Conservation (phyloP, 345 rosid species). For the Hypericum androsaemum region DNA sequence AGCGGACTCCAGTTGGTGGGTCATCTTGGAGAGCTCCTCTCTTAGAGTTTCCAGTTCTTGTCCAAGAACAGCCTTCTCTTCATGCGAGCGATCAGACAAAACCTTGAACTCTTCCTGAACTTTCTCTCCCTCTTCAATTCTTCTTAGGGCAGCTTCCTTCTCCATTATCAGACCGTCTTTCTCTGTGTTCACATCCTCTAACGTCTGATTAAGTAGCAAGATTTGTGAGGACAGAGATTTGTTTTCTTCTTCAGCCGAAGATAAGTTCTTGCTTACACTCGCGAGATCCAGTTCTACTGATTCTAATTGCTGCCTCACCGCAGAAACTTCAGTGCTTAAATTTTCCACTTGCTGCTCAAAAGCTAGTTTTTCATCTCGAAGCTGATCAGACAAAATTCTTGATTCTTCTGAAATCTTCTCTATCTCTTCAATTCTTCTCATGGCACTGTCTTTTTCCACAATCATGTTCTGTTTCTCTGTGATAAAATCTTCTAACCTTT, state of each 20-base stretch:
- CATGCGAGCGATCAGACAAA: conserved; percentile 31
- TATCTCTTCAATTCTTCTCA: conserved; percentile 25
- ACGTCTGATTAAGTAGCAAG: background rate
- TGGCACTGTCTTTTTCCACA: conserved; percentile 20
- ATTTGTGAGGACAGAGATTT: background rate
- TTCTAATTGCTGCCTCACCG: background rate
- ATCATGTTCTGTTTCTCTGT: conserved; percentile 12
- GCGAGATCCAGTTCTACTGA: background rate
- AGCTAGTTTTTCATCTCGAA: conserved; percentile 22
- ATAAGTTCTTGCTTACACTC: background rate
- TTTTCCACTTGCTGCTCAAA: background rate
- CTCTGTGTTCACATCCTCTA: conserved; percentile 19
- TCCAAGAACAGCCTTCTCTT: conserved; percentile 28
- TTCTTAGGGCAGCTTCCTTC: conserved; percentile 30
- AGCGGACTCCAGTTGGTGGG: conserved; percentile 2
- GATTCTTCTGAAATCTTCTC: conserved; percentile 15
- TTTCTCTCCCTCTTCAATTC: conserved; percentile 39
- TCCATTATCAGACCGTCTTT: conserved; percentile 32
- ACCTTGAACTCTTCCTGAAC: conserved; percentile 31
- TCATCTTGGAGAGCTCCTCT: conserved; percentile 27
- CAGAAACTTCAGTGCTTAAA: background rate
- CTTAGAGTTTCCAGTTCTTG: conserved; percentile 33
- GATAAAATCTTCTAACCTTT: conserved; percentile 14
- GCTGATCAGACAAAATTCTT: conserved; percentile 21
- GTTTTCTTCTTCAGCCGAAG: background rate